A percentile compares a stretch with the other conserved stretches of the same genome.
Conservation (phyloP, 306 rosid genomes). For the Vigna trinervia region DNA sequence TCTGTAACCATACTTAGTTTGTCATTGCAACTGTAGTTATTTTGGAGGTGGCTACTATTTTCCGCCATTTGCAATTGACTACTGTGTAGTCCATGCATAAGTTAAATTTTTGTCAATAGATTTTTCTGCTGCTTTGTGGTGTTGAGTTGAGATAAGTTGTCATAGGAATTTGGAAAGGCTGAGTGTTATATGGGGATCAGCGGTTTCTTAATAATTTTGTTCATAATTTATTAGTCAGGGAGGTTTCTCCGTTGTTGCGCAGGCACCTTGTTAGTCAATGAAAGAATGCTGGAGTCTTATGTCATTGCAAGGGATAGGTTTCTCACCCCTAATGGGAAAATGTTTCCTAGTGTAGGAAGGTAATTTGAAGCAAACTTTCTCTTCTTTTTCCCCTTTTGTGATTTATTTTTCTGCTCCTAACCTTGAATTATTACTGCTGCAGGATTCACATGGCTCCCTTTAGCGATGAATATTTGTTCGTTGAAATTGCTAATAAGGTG, state of each 20-base stretch:
- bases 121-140: neutral
- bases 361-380: conserved; percentile 35
- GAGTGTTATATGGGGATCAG: conserved; percentile 18
- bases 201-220: neutral
- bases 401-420: conserved; percentile 37
- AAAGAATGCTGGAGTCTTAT: conserved; percentile 91
- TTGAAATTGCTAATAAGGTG: conserved; percentile 92
- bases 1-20: too few relatives aligned
- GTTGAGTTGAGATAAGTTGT: conserved; percentile 15
- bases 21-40: too few relatives aligned
- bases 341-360: conserved; percentile 91
- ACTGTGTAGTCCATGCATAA: neutral
- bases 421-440: conserved; percentile 46
- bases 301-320: conserved; percentile 91
- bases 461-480: conserved; percentile 86
- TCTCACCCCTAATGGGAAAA: conserved; percentile 75
- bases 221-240: neutral
- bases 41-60: too few relatives aligned
- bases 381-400: neutral
- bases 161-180: conserved; percentile 2
- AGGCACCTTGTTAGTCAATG: conserved; percentile 85
- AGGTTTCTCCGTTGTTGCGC: conserved; percentile 26
- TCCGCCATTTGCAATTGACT: neutral
- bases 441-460: conserved; percentile 98
- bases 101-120: neutral